phyloP scores from a whole-genome alignment of 805 yeast species.

The Suhomyces sp. region DNA sequence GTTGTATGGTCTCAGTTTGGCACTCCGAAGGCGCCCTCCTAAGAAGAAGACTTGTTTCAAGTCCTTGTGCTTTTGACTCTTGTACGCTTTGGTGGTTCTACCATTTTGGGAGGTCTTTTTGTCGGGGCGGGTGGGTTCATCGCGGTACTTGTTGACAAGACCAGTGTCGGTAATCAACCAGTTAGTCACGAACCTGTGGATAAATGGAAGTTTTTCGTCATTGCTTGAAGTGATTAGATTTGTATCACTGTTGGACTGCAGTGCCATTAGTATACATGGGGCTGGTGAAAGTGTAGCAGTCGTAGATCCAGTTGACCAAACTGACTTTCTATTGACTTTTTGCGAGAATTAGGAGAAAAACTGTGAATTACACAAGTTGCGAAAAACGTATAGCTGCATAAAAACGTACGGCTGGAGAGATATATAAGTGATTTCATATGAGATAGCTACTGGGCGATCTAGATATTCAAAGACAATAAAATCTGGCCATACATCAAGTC shows the following conservation, averaged over 20 bases:
- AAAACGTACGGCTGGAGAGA: no score
- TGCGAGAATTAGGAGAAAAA: not conserved
- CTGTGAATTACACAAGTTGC: not conserved
- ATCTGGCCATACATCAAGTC: no score
- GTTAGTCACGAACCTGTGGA: conserved; percentile 16
- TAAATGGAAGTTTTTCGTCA: not conserved
- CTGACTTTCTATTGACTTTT: not conserved
- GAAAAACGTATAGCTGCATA: not conserved
- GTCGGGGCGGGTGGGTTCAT: not conserved
- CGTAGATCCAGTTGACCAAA: not conserved
- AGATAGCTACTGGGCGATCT: no score
- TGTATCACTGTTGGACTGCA: conserved; percentile 4
- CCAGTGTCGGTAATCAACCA: conserved; percentile 27
- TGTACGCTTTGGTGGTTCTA: conserved; percentile 35
- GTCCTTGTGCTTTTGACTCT: conserved; percentile 32
- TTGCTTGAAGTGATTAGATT: not conserved
- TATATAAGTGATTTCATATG: no score
- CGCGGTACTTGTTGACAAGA: conserved; percentile 4
- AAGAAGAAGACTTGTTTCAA: conserved; percentile 47
- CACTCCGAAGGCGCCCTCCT: conserved; percentile 62
- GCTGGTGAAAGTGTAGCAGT: not conserved
- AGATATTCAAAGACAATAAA: no score
- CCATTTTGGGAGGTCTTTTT: not conserved
- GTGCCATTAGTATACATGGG: not conserved
- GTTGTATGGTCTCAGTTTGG: conserved; percentile 41